Evolutionary conservation across 2,329 filamentous ascomycete genomes (phyloP).

Genomic region (Phaeomoniella chlamydospora): DNA sequence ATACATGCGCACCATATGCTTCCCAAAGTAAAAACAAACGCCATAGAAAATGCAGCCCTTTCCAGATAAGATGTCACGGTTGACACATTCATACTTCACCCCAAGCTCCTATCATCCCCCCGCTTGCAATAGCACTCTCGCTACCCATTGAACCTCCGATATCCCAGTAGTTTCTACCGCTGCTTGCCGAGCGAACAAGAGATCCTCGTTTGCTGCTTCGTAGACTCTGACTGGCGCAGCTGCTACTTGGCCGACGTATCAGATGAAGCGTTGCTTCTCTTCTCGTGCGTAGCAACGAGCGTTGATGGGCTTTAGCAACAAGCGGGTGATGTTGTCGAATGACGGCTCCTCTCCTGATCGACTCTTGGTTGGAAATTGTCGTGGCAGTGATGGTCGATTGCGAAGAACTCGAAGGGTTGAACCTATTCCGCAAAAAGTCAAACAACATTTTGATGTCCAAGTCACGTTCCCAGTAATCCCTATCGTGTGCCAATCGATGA

Average conservation of each 20-base stretch:
- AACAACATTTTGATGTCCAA: slow-evolving; percentile 87
- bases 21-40: too few relatives aligned
- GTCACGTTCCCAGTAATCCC: slow-evolving; percentile 85
- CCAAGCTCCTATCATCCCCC: slow-evolving; percentile 61
- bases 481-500: slow-evolving; percentile 34
- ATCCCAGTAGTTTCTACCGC: slow-evolving; percentile 83
- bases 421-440: slow-evolving; percentile 66
- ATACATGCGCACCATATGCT: too few relatives aligned
- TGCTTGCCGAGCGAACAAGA: slow-evolving; percentile 44
- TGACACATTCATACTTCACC: slow-evolving; percentile 60
- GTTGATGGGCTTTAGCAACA: slow-evolving; percentile 45
- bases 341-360: slow-evolving; percentile 63
- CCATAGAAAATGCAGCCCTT: too few relatives aligned
- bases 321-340: slow-evolving; percentile 84
- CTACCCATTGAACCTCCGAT: slow-evolving; percentile 69
- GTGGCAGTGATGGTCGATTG: slow-evolving; percentile 22
- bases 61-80: too few relatives aligned
- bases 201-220: slow-evolving; percentile 51
- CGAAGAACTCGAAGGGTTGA: slow-evolving; percentile 31
- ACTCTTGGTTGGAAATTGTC: slow-evolving; percentile 44
- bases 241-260: slow-evolving; percentile 39
- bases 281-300: slow-evolving; percentile 25
- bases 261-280: slow-evolving; percentile 25
- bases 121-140: slow-evolving; percentile 53
- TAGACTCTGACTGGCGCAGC: slow-evolving; percentile 79